Conservation (phyloP, 2,329 filamentous ascomycete genomes). For the Reticulascus tulasneorum region DNA sequence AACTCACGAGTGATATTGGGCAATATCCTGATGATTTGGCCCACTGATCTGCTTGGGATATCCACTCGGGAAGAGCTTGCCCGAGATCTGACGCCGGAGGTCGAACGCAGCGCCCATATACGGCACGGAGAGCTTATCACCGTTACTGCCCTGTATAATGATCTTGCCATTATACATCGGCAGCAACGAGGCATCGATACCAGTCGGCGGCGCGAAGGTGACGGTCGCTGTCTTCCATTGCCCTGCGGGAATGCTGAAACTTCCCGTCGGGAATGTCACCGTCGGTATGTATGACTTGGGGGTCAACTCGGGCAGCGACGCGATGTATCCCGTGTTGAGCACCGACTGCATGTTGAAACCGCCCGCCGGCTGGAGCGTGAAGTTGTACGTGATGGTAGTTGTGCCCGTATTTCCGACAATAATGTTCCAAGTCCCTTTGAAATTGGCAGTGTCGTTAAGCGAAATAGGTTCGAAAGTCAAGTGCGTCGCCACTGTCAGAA, state of each 20-base stretch:
- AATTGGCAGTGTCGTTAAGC: neutral
- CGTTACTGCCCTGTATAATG: conserved; percentile 30
- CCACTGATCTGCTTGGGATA: conserved; percentile 8
- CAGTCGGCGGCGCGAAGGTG: conserved; percentile 22
- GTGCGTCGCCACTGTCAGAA: neutral
- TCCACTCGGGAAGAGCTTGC: conserved; percentile 1
- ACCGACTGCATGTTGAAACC: conserved; percentile 17
- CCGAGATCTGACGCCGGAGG: conserved; percentile 8
- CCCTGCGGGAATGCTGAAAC: conserved; percentile 20
- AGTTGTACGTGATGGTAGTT: neutral
- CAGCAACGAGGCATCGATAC: conserved; percentile 16
- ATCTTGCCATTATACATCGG: conserved; percentile 32
- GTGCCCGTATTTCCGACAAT: conserved; percentile 26
- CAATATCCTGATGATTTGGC: conserved; percentile 3
- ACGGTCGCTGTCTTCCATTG: conserved; percentile 20
- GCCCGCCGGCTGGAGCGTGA: neutral
- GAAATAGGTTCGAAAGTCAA: neutral
- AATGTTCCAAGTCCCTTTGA: conserved; percentile 12
- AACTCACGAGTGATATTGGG: too few species aligned
- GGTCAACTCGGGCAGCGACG: too few species aligned
- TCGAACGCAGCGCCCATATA: conserved; percentile 21
- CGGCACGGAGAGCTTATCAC: conserved; percentile 37
- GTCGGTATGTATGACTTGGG: too few species aligned
- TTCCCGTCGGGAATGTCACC: conserved; percentile 5
- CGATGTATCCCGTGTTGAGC: too few species aligned